phyloP scores from a whole-genome alignment of 2,329 filamentous ascomycete genomes.

The Sclerotinia minor region DNA sequence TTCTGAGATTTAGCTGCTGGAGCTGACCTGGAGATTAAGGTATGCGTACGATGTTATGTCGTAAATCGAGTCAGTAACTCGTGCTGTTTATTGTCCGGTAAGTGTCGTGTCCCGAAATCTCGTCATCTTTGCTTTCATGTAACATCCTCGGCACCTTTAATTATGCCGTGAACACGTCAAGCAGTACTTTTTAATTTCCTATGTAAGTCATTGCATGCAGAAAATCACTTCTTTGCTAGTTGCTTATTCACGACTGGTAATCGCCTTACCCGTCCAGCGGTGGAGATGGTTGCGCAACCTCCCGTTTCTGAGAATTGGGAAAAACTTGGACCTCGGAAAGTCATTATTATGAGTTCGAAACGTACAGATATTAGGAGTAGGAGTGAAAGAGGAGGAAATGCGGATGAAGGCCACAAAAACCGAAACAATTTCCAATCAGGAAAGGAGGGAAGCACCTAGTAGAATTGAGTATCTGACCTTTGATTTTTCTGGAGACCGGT shows the following conservation, averaged over 20 bases:
- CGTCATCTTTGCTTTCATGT: not conserved
- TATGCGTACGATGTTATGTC: not conserved
- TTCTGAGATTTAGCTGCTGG: not conserved
- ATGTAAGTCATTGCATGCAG: not conserved
- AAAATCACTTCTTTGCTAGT: not conserved
- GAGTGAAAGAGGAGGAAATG: not conserved
- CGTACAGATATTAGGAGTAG: not conserved
- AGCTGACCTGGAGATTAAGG: not conserved
- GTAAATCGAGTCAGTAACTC: not conserved
- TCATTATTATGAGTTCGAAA: too few relatives aligned
- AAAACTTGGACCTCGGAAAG: not conserved
- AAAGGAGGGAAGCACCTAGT: conserved; percentile 6
- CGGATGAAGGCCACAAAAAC: too few relatives aligned
- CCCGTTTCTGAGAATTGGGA: conserved; percentile 9
- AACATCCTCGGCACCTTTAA: not conserved
- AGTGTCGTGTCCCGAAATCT: not conserved
- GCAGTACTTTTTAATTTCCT: not conserved
- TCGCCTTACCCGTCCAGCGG: not conserved
- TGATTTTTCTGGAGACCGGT: conserved; percentile 18
- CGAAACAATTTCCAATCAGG: not conserved
- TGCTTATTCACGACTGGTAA: conserved; percentile 1
- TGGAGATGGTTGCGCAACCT: conserved; percentile 5
- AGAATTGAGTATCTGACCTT: conserved; percentile 10
- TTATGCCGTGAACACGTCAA: not conserved
- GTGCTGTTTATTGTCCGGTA: not conserved